Evolutionary conservation across 1,284 basidiomycete genomes (phyloP).

Genomic region (Cryptococcus sp.): DNA sequence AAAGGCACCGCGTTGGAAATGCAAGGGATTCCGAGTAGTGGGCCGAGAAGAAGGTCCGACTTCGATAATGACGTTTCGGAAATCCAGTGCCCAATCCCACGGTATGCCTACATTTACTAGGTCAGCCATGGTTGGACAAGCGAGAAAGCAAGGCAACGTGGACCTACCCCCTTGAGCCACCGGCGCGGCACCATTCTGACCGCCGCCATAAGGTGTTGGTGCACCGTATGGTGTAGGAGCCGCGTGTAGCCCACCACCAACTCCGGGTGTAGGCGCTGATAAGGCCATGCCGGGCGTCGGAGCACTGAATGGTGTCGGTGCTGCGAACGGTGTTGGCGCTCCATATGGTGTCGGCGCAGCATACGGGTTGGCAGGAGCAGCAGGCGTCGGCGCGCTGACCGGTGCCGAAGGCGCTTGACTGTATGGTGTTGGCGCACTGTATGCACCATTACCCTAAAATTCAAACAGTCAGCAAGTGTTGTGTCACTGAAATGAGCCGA

Average conservation of each 20-base stretch:
- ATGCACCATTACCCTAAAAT: slow-evolving; percentile 62
- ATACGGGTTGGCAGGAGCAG: slow-evolving; percentile 39
- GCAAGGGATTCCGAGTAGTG: slow-evolving; percentile 40
- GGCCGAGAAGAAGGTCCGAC: slow-evolving; percentile 36
- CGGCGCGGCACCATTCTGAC: slow-evolving; percentile 10
- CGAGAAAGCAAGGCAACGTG: neutral
- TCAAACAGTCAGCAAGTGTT: slow-evolving; percentile 9
- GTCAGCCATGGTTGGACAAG: neutral
- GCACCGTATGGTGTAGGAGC: slow-evolving; percentile 39
- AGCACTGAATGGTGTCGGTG: slow-evolving; percentile 53
- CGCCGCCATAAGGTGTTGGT: slow-evolving; percentile 49
- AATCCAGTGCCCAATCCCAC: slow-evolving; percentile 51
- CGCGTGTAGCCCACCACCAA: slow-evolving; percentile 50
- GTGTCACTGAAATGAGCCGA: neutral
- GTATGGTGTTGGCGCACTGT: slow-evolving; percentile 60
- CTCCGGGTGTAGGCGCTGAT: slow-evolving; percentile 57
- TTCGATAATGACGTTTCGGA: slow-evolving; percentile 48
- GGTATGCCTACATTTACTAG: slow-evolving; percentile 17
- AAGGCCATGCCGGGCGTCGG: slow-evolving; percentile 53
- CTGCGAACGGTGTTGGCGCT: slow-evolving; percentile 57
- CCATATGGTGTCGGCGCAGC: slow-evolving; percentile 56
- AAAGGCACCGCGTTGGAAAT: slow-evolving; percentile 44
- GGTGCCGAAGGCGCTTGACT: slow-evolving; percentile 31
- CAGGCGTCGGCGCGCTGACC: slow-evolving; percentile 44
- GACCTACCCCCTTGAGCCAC: slow-evolving; percentile 9